Base-by-base conservation (phyloP, 1,139 yeast species). In the Yamadazyma atmosphaerica region DNA sequence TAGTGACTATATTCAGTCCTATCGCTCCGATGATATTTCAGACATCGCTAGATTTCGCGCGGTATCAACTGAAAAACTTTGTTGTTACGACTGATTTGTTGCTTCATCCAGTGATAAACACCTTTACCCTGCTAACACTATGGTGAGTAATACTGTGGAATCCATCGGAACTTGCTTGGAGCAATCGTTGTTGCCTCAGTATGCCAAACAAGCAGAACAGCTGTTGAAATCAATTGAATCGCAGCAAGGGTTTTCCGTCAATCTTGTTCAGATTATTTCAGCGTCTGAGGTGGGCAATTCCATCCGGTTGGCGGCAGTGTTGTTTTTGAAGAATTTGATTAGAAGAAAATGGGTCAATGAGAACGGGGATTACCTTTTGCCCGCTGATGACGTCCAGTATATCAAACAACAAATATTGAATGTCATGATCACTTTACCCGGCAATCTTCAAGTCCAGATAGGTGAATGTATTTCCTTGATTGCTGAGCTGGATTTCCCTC, bases 401-500 rank as follows among this genome's bases (percentile, higher is more conserved):
- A 77, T 94, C 52, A 92, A 92, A 57, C 46, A 64, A 7, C 92
- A 89, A 54, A 86, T 92, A 47, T 76, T 94, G 40, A 81, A 81
- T 16, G 65, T 89, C 42, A 89, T 94, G 98, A 83, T 89, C 44
- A 62, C 78, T 30, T 70, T 90, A 39, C 96, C 97, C 11, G 68
- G 65, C 43, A 74, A 77, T 36, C 67, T 92, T 42, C 97, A 92
- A 58, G 72, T 83, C 14, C 99, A 94, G 65, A 77, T 94, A 39
- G 98, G 98, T 40, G 98, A 94, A 60, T 83, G 96, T 3, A 83
- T 92, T 40, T 82, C 96, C 16, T 72, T 87, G 39, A 92, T 94
- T 55, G 98, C 99, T 3, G 97, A 90, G 56, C 82, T 89, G 43
- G 99, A 94, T 58, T 94, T 94, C 65, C 98, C 98, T 1, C 84